phyloP scores from a whole-genome alignment of 2,329 filamentous ascomycete species.

The Beauveria asiatica region DNA sequence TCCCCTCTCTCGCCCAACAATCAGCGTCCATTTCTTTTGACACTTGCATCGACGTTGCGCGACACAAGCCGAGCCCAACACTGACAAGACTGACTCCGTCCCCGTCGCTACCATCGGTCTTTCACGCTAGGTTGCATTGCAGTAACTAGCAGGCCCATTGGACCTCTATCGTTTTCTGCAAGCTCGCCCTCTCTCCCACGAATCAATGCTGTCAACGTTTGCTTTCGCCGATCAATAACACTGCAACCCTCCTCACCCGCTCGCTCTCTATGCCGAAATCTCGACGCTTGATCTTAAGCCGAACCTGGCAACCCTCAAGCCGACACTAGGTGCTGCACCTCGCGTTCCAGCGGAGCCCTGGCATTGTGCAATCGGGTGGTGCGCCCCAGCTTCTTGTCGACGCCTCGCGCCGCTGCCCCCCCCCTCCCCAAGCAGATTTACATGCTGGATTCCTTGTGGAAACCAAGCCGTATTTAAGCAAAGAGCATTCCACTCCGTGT shows the following conservation, averaged over 20 bases:
- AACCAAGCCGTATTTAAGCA: constrained; percentile 3
- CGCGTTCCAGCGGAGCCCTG: constrained; percentile 20
- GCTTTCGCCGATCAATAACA: neutral
- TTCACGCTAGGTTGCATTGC: neutral
- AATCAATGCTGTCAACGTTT: neutral
- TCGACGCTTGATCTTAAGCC: neutral
- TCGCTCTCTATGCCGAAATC: neutral
- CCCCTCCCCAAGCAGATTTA: constrained; percentile 1
- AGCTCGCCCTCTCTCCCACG: neutral
- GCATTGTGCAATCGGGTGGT: constrained; percentile 17
- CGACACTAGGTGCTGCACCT: constrained; percentile 1
- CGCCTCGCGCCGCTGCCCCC: constrained; percentile 2
- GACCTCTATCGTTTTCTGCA: neutral
- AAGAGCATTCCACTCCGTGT: constrained; percentile 2
- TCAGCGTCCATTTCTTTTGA: neutral
- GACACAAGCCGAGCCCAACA: neutral
- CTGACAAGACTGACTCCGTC: neutral
- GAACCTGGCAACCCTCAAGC: neutral
- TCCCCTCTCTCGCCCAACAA: neutral
- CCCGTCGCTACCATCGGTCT: neutral
- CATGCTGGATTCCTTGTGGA: neutral
- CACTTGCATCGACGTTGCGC: neutral
- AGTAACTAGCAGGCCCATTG: neutral
- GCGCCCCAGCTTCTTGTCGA: neutral
- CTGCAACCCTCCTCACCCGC: neutral